These are phyloP conservation scores for Lepiota venenata DNA, from an alignment of 768 basidiomycete species.

Conservation along the genomic window DNA sequence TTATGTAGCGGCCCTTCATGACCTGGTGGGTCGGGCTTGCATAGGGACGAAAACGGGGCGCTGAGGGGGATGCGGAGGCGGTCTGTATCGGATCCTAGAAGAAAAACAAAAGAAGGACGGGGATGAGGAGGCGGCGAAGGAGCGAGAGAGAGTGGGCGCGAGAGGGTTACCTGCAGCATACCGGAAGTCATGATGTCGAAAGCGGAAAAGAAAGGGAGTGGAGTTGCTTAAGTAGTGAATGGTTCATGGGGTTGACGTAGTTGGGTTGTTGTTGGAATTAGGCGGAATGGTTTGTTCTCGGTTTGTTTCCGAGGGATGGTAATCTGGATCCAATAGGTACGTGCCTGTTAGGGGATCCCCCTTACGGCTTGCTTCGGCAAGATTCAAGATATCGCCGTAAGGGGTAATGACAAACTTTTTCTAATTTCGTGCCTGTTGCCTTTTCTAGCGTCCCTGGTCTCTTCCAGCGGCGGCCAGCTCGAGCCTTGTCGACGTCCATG, in stretches of 20 bases:
- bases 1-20: conserved; percentile 84
- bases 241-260: conserved; percentile 26
- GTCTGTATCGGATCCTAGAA: conserved; percentile 40
- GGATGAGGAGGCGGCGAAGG: conserved; percentile 11
- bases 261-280: conserved; percentile 17
- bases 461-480: conserved; percentile 23
- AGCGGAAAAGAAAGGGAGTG: conserved; percentile 20
- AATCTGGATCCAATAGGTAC: conserved; percentile 35
- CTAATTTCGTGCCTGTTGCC: conserved; percentile 25
- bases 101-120: conserved; percentile 1
- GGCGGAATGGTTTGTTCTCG: conserved; percentile 28
- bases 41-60: conserved; percentile 60
- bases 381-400: conserved; percentile 37
- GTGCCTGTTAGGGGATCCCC: conserved; percentile 11
- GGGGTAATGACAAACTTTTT: conserved; percentile 28
- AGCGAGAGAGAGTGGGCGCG: conserved; percentile 4
- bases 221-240: conserved; percentile 12
- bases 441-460: conserved; percentile 16
- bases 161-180: conserved; percentile 37
- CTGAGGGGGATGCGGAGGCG: conserved; percentile 29
- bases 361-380: conserved; percentile 40
- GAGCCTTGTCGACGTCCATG: conserved; percentile 25
- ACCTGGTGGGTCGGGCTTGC: conserved; percentile 78
- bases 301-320: conserved; percentile 32
- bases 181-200: conserved; percentile 36